Conservation (phyloP, 140 eudicot genomes). For the Ambrosia hybrid region DNA sequence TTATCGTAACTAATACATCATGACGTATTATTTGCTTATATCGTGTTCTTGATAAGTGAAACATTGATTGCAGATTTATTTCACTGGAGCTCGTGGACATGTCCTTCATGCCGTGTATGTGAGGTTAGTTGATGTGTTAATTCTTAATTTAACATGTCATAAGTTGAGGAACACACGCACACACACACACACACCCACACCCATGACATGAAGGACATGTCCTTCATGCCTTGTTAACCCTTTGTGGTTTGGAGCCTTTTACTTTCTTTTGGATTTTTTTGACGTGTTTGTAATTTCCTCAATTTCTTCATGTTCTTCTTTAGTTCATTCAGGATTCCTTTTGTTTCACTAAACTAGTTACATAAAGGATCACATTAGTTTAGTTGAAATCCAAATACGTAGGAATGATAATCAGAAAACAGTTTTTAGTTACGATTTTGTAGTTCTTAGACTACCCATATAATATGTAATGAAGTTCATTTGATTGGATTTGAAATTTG, state of each 20-base stretch:
- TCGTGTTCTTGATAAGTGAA: slow-evolving; percentile 22
- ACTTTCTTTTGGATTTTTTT: too few species aligned
- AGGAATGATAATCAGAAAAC: background rate
- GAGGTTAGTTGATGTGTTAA: slow-evolving; percentile 53
- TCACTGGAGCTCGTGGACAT: slow-evolving; percentile 97
- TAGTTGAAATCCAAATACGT: slow-evolving; percentile 10
- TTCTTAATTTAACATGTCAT: slow-evolving; percentile 4
- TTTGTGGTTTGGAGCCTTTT: too few species aligned
- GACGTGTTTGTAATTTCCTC: too few species aligned
- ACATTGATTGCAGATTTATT: slow-evolving; percentile 66
- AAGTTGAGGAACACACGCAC: background rate
- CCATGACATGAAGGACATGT: too few species aligned
- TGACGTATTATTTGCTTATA: slow-evolving; percentile 12
- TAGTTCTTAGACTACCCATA: too few species aligned
- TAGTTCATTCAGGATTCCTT: background rate
- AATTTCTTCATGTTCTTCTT: background rate
- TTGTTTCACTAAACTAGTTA: background rate
- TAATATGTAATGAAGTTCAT: too few species aligned
- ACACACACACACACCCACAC: too few species aligned
- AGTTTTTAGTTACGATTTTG: too few species aligned
- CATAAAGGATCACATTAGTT: background rate
- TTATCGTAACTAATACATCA: background rate
- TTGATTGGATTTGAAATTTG: too few species aligned
- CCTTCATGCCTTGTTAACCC: too few species aligned
- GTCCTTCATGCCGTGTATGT: slow-evolving; percentile 94